Percentiles rank a stretch among this genome's conserved stretches.
Conservation (phyloP, 208 protist species). For the Wallacemonas rigidus region DNA sequence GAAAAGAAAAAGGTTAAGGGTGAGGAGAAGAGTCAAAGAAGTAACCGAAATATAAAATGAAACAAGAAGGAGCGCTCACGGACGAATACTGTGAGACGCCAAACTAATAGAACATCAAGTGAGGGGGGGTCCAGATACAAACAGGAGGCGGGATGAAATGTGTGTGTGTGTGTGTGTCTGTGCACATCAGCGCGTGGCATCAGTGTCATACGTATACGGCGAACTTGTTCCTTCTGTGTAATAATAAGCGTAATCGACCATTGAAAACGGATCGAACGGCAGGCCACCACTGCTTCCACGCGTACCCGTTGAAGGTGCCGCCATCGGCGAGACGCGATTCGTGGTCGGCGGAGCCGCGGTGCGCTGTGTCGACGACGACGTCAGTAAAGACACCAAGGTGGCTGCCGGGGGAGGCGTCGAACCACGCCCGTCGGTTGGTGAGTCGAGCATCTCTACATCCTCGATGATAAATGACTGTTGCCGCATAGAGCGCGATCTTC, state of each 20-base stretch:
- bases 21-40: too few species aligned
- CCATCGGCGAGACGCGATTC: too few species aligned
- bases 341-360: too few species aligned
- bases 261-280: background rate
- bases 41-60: too few species aligned
- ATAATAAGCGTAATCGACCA: background rate
- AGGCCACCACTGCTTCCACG: background rate
- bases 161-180: background rate
- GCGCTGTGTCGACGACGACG: too few species aligned
- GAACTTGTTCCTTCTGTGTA: background rate
- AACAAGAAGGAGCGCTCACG: too few species aligned
- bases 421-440: background rate
- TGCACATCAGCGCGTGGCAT: background rate
- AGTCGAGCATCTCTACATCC: conserved; percentile 10
- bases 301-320: background rate
- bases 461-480: conserved; percentile 4
- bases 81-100: too few species aligned
- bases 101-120: too few species aligned
- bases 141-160: too few species aligned
- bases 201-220: conserved; percentile 3
- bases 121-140: too few species aligned
- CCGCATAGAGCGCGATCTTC: background rate
- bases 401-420: background rate
- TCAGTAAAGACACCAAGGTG: too few species aligned
- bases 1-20: too few species aligned